Evolutionary conservation across 257 asterid genomes (phyloP), one percentile per base, ranked within the genome.

Genomic region (Cynanchum wilfordii): DNA sequence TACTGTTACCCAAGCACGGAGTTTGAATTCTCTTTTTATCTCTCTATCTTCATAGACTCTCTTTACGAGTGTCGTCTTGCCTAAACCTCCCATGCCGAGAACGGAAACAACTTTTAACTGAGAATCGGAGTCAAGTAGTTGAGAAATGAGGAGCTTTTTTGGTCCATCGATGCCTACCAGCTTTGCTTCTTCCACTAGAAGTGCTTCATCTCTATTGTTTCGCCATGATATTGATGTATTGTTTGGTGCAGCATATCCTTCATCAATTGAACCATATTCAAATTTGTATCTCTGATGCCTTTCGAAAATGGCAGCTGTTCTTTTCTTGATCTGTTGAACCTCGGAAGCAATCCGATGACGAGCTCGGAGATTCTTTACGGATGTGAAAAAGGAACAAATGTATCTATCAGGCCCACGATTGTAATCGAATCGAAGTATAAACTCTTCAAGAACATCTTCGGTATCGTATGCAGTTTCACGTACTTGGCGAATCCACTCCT

Each of bases 401-500:
- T 65, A 20, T n/a, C 79, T 73, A 17, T 3, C n/a, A 10, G 25
- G 70, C 50, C 24, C 38, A 9, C 29, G 79, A 27, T 17, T 54
- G 59, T 25, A 68, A n/a, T 62, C 42, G 22, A 38, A 51, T 10
- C 24, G 68, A 15, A 64, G 10, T 45, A 63, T 69, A 72, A 72
- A 79, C 16, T 58, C 79, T 15, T 80, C 91, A 15, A 86, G 77
- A 69, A 73, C 74, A 71, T 86, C 83, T 65, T 79, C 74, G 22
- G 73, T 77, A 56, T 80, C 90, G 12, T 80, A 73, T 1, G 86
- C 79, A 29, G 72, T 74, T 16, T 82, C 87, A 25, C 81, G 77
- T 2, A 86, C 83, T 70, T 82, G 86, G 10, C 57, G 55, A 30
- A 81, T 47, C 89, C 91, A 84, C 64, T 55, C 70, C 42, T 75